These are phyloP conservation scores for Vigna nakashimae DNA, from an alignment of 306 rosid genomes.

Conservation along the genomic window DNA sequence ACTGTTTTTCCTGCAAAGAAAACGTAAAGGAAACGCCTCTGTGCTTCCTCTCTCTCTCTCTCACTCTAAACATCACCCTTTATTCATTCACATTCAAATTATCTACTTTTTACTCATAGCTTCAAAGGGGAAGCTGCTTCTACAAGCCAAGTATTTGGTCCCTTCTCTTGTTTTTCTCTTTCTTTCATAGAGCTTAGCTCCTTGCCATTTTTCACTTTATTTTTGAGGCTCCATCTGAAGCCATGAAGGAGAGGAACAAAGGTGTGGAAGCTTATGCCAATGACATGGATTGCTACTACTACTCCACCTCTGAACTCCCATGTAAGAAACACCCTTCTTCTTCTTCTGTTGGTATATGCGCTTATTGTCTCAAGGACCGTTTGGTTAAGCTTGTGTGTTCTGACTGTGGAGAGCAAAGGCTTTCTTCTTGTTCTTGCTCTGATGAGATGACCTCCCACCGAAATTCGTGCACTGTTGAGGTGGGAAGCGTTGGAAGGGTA, in stretches of 20 bases:
- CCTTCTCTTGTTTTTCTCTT: not conserved
- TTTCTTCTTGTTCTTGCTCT: conserved; percentile 97
- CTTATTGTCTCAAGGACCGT: conserved; percentile 87
- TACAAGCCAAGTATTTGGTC: conserved; percentile 41
- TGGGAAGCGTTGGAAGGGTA: conserved; percentile 91
- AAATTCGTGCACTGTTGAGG: conserved; percentile 84
- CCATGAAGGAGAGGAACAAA: conserved; percentile 84
- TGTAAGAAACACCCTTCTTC: conserved; percentile 89
- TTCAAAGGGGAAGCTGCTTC: conserved; percentile 45
- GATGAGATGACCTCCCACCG: conserved; percentile 85
- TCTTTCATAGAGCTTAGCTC: conserved; percentile 11
- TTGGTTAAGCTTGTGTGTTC: conserved; percentile 84
- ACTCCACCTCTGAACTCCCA: conserved; percentile 71
- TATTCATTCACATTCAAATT: conserved; percentile 56
- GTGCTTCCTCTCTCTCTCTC: conserved; percentile 35
- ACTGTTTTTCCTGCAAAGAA: conserved; percentile 64
- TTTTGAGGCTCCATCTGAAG: conserved; percentile 39
- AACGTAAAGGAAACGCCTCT: conserved; percentile 91
- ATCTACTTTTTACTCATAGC: conserved; percentile 41
- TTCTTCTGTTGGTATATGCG: conserved; percentile 84
- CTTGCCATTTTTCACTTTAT: conserved; percentile 37
- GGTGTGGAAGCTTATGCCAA: conserved; percentile 60
- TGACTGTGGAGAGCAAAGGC: conserved; percentile 98
- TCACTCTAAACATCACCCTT: conserved; percentile 50
- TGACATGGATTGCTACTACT: conserved; percentile 78